These are phyloP conservation scores for Xylaria hypoxylon DNA, from an alignment of 2,329 filamentous ascomycete species.

Conservation along the genomic window DNA sequence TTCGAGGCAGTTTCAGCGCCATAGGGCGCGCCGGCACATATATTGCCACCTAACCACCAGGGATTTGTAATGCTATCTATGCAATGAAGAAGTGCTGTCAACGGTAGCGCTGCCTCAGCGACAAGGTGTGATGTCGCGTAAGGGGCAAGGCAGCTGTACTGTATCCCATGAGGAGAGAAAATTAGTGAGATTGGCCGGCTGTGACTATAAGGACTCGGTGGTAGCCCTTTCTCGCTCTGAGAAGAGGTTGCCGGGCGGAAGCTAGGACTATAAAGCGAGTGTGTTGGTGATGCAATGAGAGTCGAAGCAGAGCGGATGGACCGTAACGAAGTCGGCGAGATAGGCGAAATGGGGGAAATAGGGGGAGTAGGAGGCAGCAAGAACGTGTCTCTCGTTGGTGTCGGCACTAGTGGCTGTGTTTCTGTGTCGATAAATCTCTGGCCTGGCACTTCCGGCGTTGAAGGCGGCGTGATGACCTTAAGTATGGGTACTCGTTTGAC, in stretches of 20 bases:
- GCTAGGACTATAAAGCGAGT: conserved; percentile 31
- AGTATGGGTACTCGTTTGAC: conserved; percentile 21
- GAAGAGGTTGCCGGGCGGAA: conserved; percentile 41
- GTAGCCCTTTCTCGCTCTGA: conserved; percentile 26
- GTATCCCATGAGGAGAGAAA: conserved; percentile 73
- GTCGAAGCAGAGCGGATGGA: conserved; percentile 54
- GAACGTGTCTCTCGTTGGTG: conserved; percentile 41
- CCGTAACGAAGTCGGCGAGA: conserved; percentile 47
- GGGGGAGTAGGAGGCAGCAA: conserved; percentile 54
- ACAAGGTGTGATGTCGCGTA: conserved; percentile 70
- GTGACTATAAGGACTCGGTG: conserved; percentile 35
- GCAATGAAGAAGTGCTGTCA: conserved; percentile 73
- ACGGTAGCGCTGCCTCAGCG: conserved; percentile 66
- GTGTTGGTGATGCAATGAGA: conserved; percentile 46
- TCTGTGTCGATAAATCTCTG: conserved; percentile 20
- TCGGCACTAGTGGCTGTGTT: conserved; percentile 25
- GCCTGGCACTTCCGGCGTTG: conserved; percentile 47
- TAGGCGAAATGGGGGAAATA: conserved; percentile 52
- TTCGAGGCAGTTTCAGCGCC: conserved; percentile 67
- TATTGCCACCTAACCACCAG: conserved; percentile 71
- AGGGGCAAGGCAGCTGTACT: conserved; percentile 63
- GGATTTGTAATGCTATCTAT: conserved; percentile 70
- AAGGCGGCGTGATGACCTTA: conserved; percentile 48
- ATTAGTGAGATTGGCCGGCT: conserved; percentile 67
- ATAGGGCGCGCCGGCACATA: conserved; percentile 66